phyloP scores from a whole-genome alignment of 2,329 filamentous ascomycete genomes.

The Colletotrichum siamense region DNA sequence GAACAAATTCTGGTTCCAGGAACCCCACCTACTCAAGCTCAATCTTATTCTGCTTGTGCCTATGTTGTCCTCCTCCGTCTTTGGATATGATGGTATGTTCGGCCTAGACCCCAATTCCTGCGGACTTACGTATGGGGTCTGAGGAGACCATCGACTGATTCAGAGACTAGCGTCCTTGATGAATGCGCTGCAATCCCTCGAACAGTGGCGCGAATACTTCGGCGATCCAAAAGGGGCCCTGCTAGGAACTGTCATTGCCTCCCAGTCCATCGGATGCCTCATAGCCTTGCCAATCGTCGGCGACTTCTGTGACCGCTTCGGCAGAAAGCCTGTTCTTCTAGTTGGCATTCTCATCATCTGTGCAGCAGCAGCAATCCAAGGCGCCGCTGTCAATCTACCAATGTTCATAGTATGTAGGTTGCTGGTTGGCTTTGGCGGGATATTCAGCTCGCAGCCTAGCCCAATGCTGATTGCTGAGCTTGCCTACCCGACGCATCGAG shows the following conservation, averaged over 20 bases:
- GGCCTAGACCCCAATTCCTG: background rate
- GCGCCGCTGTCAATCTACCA: constrained; percentile 26
- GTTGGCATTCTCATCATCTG: constrained; percentile 36
- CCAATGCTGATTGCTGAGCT: constrained; percentile 39
- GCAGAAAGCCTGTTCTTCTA: constrained; percentile 42
- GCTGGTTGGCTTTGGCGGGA: constrained; percentile 36
- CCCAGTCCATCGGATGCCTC: constrained; percentile 43
- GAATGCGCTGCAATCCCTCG: constrained; percentile 49
- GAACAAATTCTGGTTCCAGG: too few relatives aligned
- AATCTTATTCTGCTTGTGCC: background rate
- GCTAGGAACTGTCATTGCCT: constrained; percentile 41
- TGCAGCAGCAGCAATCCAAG: constrained; percentile 36
- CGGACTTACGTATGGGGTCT: background rate
- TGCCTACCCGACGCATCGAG: constrained; percentile 38
- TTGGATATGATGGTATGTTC: background rate
- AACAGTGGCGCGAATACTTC: constrained; percentile 46
- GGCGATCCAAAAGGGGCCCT: constrained; percentile 36
- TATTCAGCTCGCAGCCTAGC: constrained; percentile 34
- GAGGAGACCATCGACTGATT: background rate
- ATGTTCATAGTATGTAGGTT: constrained; percentile 35
- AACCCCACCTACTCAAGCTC: background rate
- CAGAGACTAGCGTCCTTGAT: constrained; percentile 38
- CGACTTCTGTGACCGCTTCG: constrained; percentile 41
- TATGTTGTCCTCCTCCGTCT: background rate
- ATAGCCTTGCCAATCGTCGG: constrained; percentile 39